Evolutionary conservation across 2,329 filamentous ascomycete genomes (phyloP).

Genomic region (Penicillium oxalicum): DNA sequence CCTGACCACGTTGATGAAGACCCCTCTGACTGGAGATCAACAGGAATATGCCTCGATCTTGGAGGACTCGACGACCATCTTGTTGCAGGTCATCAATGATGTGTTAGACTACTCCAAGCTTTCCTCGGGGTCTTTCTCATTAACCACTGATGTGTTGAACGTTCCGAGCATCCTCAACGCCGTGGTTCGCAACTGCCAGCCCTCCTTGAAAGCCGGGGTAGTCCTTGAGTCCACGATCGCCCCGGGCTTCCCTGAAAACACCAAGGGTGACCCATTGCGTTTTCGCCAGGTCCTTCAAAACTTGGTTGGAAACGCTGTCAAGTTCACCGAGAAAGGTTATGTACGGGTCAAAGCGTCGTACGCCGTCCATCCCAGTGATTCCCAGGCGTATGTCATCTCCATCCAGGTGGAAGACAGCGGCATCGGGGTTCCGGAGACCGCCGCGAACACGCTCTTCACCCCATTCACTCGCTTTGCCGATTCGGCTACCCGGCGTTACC

Average conservation of each 20-base stretch:
- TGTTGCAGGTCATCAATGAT: conserved; percentile 59
- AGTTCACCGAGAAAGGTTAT: conserved; percentile 55
- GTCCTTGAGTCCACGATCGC: conserved; percentile 42
- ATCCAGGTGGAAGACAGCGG: conserved; percentile 52
- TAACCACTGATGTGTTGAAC: conserved; percentile 49
- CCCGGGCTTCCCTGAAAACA: conserved; percentile 44
- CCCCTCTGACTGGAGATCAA: conserved; percentile 49
- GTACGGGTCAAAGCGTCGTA: conserved; percentile 44
- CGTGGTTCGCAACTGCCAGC: conserved; percentile 48
- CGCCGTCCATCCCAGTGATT: conserved; percentile 36
- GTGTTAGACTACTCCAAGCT: conserved; percentile 63
- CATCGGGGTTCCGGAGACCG: conserved; percentile 47
- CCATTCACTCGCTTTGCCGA: conserved; percentile 54
- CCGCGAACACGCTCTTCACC: conserved; percentile 47
- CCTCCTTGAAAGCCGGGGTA: conserved; percentile 44
- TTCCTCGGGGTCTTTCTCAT: conserved; percentile 53
- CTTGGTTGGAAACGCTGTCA: conserved; percentile 55
- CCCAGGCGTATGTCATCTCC: conserved; percentile 41
- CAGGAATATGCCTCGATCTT: conserved; percentile 53
- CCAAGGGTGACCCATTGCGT: conserved; percentile 54
- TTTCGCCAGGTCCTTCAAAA: conserved; percentile 60
- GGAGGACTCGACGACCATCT: conserved; percentile 53
- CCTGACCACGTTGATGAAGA: conserved; percentile 53
- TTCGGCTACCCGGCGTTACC: conserved; percentile 48
- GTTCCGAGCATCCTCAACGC: conserved; percentile 43